Base-by-base conservation (phyloP, 2,329 filamentous ascomycete genomes). In the Stemphylium lycopersici region DNA sequence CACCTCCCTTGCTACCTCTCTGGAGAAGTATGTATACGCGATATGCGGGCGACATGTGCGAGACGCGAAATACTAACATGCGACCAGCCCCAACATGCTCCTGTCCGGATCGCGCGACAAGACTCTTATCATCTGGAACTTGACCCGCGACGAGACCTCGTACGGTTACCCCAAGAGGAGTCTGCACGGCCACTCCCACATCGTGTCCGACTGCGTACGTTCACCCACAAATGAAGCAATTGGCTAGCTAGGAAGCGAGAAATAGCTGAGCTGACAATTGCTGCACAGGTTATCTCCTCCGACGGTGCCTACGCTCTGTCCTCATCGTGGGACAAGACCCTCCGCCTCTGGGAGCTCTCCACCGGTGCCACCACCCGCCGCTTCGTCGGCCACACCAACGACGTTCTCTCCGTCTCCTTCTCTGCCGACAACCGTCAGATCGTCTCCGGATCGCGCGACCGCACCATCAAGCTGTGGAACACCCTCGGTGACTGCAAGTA, bases 391-490 rank as follows among this genome's bases (percentile, higher is more conserved):
- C 95, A 98, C 90, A 96, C 87, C 86, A 96, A 96, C 87, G 95
- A 98, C 78, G 93, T 99, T 75, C 92, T 98, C 79, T 98, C 93
- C 80, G 95, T 99, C 80, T 97, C 93, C 72, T 99, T 99, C 90
- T 98, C 95, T 75, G 95, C 95, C 87, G 95, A 99, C 87, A 98
- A 98, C 90, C 90, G 95, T 79, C 95, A 98, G 87, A 98, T 99
- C 82, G 95, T 98, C 76, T 98, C 95, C 69, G 95, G 93, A 70
- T 98, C 95, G 67, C 93, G 95, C 80, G 95, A 99, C 86, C 90
- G 92, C 80, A 91, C 90, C 77, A 98, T 99, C 87, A 99, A 98
- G 91, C 89, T 99, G 76, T 99, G 95, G 95, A 99, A 99, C 87
- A 99, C 95, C 74, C 91, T 99, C 69, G 95, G 95, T 83, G 95